A percentile compares a stretch with the other conserved stretches of the same genome.
These are phyloP conservation scores for Helenozyma baotianmanensis DNA, from an alignment of 805 yeast species.

Conservation along the genomic window DNA sequence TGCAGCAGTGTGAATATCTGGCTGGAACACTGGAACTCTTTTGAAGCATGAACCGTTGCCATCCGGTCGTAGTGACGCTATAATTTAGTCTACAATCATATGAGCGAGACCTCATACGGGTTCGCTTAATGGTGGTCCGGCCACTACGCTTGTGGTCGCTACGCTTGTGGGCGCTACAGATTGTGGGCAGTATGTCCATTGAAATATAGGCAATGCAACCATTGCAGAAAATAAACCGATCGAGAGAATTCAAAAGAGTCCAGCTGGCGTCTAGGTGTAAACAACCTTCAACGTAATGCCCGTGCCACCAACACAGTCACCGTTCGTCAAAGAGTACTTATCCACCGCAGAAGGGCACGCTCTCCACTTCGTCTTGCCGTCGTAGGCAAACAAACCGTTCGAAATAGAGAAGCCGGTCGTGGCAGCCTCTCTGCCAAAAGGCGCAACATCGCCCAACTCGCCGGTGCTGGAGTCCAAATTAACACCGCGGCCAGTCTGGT, in stretches of 20 bases:
- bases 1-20: not conserved
- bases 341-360: slow-evolving; percentile 33
- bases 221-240: no score
- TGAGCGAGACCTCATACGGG: no score
- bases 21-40: not conserved
- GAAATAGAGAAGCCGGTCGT: slow-evolving; percentile 37
- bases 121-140: no score
- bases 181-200: no score
- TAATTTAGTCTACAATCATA: not conserved
- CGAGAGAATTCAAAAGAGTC: no score
- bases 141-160: no score
- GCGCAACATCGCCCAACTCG: slow-evolving; percentile 29
- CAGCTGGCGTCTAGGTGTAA: slow-evolving; percentile 1
- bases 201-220: no score
- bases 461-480: slow-evolving; percentile 26
- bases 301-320: slow-evolving; percentile 27
- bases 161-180: no score
- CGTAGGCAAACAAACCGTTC: slow-evolving; percentile 32
- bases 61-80: not conserved
- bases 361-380: slow-evolving; percentile 31
- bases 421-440: slow-evolving; percentile 29
- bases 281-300: slow-evolving; percentile 22
- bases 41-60: not conserved
- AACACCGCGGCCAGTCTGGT: slow-evolving; percentile 27
- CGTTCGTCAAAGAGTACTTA: slow-evolving; percentile 21